Conservation (phyloP, 2,329 filamentous ascomycete genomes). For the Onygenales sp. region DNA sequence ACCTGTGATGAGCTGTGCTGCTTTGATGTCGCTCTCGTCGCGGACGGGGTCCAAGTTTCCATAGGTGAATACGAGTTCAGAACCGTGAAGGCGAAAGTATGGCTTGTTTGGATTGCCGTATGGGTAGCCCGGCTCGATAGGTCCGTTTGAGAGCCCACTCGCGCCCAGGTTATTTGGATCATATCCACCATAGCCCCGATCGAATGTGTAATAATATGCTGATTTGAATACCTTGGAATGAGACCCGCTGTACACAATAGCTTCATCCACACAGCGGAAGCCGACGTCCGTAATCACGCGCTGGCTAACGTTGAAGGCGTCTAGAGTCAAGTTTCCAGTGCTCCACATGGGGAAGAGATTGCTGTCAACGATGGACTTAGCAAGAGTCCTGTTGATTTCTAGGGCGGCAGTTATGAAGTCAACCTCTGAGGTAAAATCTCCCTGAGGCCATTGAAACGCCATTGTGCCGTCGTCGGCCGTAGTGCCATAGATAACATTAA, state of each 20-base stretch:
- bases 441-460: conserved; percentile 33
- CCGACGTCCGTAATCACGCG: conserved; percentile 48
- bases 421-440: conserved; percentile 29
- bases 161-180: too few species aligned
- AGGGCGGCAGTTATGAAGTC: conserved; percentile 38
- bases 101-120: too few species aligned
- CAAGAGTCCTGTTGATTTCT: conserved; percentile 27
- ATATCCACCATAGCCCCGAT: too few species aligned
- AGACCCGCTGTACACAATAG: conserved; percentile 36
- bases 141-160: too few species aligned
- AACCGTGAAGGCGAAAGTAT: too few species aligned
- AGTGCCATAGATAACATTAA: conserved; percentile 47
- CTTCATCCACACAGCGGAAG: conserved; percentile 50
- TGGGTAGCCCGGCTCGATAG: too few species aligned
- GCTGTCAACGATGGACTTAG: conserved; percentile 28
- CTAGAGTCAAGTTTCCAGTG: conserved; percentile 41
- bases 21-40: too few species aligned
- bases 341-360: conserved; percentile 41
- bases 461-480: conserved; percentile 41
- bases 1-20: too few species aligned
- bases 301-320: conserved; percentile 45
- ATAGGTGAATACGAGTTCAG: too few species aligned
- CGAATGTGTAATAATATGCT: too few species aligned
- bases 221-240: too few species aligned
- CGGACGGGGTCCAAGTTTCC: too few species aligned